Percentiles rank a stretch among this genome's conserved stretches.
Conservation (phyloP, 257 asterid species). For the Leonotis leonurus region DNA sequence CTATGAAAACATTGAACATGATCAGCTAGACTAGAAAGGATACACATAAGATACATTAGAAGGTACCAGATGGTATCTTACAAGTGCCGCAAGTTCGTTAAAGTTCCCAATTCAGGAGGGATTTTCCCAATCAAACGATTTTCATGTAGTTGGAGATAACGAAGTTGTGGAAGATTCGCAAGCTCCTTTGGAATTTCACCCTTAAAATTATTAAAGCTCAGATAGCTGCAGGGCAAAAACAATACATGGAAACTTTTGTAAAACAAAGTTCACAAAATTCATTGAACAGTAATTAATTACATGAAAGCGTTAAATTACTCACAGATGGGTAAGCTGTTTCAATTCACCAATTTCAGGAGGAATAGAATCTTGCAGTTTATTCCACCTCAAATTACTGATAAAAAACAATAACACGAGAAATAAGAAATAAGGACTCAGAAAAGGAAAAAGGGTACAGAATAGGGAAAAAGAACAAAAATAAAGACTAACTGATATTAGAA, state of each 20-base stretch:
- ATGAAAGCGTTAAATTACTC: slow-evolving; percentile 27
- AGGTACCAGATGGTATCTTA: slow-evolving; percentile 28
- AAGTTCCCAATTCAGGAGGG: slow-evolving; percentile 91
- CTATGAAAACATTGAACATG: slow-evolving; percentile 24
- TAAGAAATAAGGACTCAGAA: slow-evolving; percentile 14
- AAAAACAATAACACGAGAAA: slow-evolving; percentile 16
- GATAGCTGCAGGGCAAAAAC: slow-evolving; percentile 50
- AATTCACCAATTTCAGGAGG: slow-evolving; percentile 98
- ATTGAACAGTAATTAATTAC: slow-evolving; percentile 1
- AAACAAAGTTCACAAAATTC: neutral
- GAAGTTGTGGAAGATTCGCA: slow-evolving; percentile 91
- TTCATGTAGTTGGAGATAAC: slow-evolving; percentile 89
- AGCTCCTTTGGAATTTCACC: slow-evolving; percentile 98
- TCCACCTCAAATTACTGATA: slow-evolving; percentile 90
- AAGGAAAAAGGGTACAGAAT: neutral
- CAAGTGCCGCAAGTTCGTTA: slow-evolving; percentile 82
- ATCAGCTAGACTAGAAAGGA: slow-evolving; percentile 6
- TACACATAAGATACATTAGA: neutral
- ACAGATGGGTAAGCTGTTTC: slow-evolving; percentile 95
- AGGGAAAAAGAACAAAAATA: neutral
- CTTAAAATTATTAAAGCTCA: slow-evolving; percentile 91
- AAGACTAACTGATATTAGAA: neutral
- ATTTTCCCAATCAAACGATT: slow-evolving; percentile 81
- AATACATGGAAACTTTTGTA: neutral
- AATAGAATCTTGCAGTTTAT: slow-evolving; percentile 90